Evolutionary conservation across 768 basidiomycete genomes (phyloP).

Genomic region (Clitopilus hobsonii): DNA sequence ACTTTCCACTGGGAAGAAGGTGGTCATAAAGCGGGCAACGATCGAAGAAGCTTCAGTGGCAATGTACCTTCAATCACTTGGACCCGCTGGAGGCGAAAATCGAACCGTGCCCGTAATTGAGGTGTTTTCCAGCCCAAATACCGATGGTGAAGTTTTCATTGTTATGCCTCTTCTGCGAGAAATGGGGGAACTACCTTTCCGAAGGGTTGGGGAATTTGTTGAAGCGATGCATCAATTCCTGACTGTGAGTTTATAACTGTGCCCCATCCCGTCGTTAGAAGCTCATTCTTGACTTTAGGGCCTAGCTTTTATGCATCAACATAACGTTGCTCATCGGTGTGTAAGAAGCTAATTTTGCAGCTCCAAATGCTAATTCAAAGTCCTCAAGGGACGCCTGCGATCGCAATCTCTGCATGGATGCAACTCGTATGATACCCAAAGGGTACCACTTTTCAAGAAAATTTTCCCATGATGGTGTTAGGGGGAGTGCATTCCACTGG

Average conservation of each 20-base stretch:
- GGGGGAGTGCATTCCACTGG: conserved; percentile 5
- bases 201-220: conserved; percentile 8
- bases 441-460: conserved; percentile 17
- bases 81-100: neutral
- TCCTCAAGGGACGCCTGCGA: conserved; percentile 7
- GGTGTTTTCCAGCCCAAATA: neutral
- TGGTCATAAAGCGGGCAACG: too few relatives aligned
- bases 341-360: neutral
- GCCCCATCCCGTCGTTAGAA: neutral
- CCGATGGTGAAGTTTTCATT: neutral
- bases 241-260: neutral
- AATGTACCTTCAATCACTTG: too few relatives aligned
- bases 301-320: conserved; percentile 16
- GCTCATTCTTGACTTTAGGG: conserved; percentile 7
- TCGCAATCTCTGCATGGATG: conserved; percentile 34
- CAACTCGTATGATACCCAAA: conserved; percentile 16
- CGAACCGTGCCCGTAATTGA: neutral
- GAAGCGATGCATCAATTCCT: conserved; percentile 6
- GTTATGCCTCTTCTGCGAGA: conserved; percentile 9
- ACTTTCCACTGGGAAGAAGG: too few relatives aligned
- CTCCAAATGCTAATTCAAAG: neutral
- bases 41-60: too few relatives aligned
- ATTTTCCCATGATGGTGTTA: conserved; percentile 11
- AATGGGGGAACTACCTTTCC: conserved; percentile 6
- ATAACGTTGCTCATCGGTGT: conserved; percentile 19